Conservation (phyloP, 371 early-diverging fungal genomes). For the Fennellomyces sp. region DNA sequence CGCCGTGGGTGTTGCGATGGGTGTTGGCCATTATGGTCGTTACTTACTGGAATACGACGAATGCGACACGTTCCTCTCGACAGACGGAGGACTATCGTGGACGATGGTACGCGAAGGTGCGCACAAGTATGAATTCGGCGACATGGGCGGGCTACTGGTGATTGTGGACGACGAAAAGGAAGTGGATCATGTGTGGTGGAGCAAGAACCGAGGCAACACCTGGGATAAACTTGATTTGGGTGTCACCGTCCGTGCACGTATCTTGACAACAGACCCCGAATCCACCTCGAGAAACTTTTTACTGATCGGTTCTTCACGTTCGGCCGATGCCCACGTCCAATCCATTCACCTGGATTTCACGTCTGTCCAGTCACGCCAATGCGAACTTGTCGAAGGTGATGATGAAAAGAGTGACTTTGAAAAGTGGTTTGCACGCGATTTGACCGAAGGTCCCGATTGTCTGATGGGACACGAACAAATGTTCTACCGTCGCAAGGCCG, state of each 20-base stretch:
- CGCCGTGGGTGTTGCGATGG: conserved; percentile 88
- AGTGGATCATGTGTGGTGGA: conserved; percentile 72
- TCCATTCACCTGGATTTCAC: conserved; percentile 76
- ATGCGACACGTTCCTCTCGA: conserved; percentile 82
- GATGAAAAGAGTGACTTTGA: conserved; percentile 76
- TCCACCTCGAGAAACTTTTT: conserved; percentile 66
- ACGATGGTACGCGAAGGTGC: conserved; percentile 74
- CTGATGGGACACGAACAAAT: conserved; percentile 83
- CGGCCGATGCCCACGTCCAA: conserved; percentile 39
- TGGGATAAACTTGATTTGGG: conserved; percentile 63
- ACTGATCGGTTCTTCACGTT: conserved; percentile 43
- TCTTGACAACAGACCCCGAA: conserved; percentile 67
- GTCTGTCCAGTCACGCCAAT: conserved; percentile 63
- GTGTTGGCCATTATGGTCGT: conserved; percentile 88
- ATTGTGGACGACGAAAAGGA: conserved; percentile 77
- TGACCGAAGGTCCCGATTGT: conserved; percentile 73
- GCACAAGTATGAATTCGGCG: conserved; percentile 90
- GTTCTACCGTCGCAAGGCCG: conserved; percentile 77
- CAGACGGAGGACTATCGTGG: conserved; percentile 92
- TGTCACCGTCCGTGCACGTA: conserved; percentile 53
- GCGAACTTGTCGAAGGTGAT: conserved; percentile 57
- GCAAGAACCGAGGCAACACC: conserved; percentile 77
- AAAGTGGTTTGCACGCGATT: conserved; percentile 69
- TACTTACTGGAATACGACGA: conserved; percentile 68
- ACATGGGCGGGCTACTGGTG: conserved; percentile 81